Evolutionary conservation across 2,329 filamentous ascomycete species (phyloP).

Genomic region (Clarireedia monteithiana): DNA sequence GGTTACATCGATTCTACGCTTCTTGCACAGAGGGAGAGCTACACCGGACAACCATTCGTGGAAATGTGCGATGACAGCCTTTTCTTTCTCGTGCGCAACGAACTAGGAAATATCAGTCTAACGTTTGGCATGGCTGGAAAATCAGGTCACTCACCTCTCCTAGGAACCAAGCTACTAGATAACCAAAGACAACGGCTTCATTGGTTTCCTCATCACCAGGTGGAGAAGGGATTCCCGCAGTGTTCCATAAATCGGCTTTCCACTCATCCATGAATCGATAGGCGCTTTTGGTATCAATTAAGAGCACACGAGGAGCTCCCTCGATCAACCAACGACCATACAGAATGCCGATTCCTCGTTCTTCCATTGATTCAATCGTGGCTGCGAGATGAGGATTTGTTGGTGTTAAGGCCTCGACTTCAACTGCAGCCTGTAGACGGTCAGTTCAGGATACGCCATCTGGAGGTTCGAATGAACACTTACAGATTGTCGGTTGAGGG

Average conservation of each 20-base stretch:
- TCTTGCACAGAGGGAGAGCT: slow-evolving; percentile 83
- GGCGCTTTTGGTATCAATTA: slow-evolving; percentile 91
- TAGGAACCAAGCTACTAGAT: slow-evolving; percentile 94
- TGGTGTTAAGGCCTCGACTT: slow-evolving; percentile 89
- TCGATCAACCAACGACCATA: slow-evolving; percentile 98
- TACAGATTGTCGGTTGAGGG: slow-evolving; percentile 85
- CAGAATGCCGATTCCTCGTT: slow-evolving; percentile 79
- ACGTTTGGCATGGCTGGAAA: not conserved
- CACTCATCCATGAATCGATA: slow-evolving; percentile 91
- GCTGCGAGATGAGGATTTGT: slow-evolving; percentile 69
- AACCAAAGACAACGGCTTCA: slow-evolving; percentile 95
- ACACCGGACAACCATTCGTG: slow-evolving; percentile 98
- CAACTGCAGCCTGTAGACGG: slow-evolving; percentile 70
- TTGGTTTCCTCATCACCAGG: slow-evolving; percentile 91
- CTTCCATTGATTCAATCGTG: slow-evolving; percentile 88
- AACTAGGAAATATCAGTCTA: slow-evolving; percentile 48
- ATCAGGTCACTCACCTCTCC: slow-evolving; percentile 63
- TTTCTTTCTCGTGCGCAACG: slow-evolving; percentile 84
- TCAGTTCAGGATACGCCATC: slow-evolving; percentile 17
- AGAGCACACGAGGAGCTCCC: slow-evolving; percentile 83
- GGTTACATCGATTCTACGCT: slow-evolving; percentile 88
- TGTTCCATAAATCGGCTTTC: slow-evolving; percentile 94
- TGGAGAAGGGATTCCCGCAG: slow-evolving; percentile 87
- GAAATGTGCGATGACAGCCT: slow-evolving; percentile 94
- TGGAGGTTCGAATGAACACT: slow-evolving; percentile 28